These are phyloP conservation scores for Elaeis guineensis DNA, from an alignment of 176 grass and related monocot genomes.

Conservation along the genomic window DNA sequence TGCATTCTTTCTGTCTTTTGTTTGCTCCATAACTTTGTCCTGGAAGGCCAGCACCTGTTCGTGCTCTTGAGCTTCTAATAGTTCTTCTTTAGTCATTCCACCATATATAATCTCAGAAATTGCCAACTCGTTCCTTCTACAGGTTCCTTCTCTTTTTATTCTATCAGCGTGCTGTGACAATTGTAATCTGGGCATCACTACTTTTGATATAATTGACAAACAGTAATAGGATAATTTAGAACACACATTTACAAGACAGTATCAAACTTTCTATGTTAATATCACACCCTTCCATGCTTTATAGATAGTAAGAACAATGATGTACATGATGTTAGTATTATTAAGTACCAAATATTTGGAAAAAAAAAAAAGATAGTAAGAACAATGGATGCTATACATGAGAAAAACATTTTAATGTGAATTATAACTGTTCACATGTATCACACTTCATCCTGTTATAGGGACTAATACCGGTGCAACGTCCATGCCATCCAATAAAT, in stretches of 20 bases:
- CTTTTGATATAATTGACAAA: no score
- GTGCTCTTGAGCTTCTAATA: conserved; percentile 63
- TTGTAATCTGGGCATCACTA: neutral
- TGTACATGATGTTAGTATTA: neutral
- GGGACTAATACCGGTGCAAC: no score
- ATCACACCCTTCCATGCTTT: no score
- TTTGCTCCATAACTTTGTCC: conserved; percentile 77
- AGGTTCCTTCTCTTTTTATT: conserved; percentile 32
- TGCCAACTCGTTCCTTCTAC: conserved; percentile 44
- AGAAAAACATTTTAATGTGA: no score
- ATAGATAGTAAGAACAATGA: neutral
- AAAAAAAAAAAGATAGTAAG: no score
- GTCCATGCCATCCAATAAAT: no score
- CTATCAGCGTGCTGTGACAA: conserved; percentile 35
- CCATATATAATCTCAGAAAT: conserved; percentile 50
- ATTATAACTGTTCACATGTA: no score
- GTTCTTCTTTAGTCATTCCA: conserved; percentile 55
- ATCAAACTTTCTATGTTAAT: no score
- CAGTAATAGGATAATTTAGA: no score
- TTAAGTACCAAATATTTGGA: neutral
- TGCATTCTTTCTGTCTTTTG: conserved; percentile 91
- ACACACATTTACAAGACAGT: no score
- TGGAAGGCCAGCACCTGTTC: conserved; percentile 62
- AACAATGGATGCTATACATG: no score
- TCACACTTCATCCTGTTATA: no score